Base-by-base conservation (phyloP, 139 green algal species). In the Chlorella sp. region DNA sequence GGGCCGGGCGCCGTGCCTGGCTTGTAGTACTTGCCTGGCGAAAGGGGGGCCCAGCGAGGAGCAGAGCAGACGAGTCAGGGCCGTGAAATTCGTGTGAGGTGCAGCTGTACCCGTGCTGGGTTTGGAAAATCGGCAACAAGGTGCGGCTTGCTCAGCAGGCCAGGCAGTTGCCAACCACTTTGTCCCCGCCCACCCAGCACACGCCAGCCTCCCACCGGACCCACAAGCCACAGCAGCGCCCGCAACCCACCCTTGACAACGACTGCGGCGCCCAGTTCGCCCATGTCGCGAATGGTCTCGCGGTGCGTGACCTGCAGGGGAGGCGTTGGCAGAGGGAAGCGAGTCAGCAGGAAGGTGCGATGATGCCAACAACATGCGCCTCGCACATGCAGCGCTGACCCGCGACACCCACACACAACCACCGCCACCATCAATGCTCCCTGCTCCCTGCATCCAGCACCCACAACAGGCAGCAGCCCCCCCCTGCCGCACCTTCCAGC, bases 301-400 rank as follows among this genome's bases (percentile, higher is more conserved):
- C 94, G 94, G 85, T 99, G 96, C 30, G 97, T 99, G 38, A 98
- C 92, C 95, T 98, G 91, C 60, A 86, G 19, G 0, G 58, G 1
- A 34, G 5, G 54, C 11, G 17, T 14, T 38, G 32, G 2, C 6
- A 38, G 17, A 9, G 38, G 69, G 26, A 44, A 3, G 62, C 19
- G 62, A 28, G 3, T 28, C 62, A 69, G 62, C 62, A 69, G 30
- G 22, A 34, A 11, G 3, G 62, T n/a, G n/a, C n/a, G n/a, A n/a
- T n/a, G n/a, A n/a, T n/a, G n/a, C n/a, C n/a, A n/a, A n/a, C n/a
- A n/a, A n/a, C n/a, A n/a, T n/a, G n/a, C n/a, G n/a, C n/a, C n/a
- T n/a, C n/a, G n/a, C n/a, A n/a, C n/a, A n/a, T n/a, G n/a, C n/a
- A n/a, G n/a, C n/a, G n/a, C n/a, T n/a, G n/a, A n/a, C n/a, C n/a